These are phyloP conservation scores for Coemansia pectinata DNA, from an alignment of 192 early-diverging fungal species.

Conservation along the genomic window DNA sequence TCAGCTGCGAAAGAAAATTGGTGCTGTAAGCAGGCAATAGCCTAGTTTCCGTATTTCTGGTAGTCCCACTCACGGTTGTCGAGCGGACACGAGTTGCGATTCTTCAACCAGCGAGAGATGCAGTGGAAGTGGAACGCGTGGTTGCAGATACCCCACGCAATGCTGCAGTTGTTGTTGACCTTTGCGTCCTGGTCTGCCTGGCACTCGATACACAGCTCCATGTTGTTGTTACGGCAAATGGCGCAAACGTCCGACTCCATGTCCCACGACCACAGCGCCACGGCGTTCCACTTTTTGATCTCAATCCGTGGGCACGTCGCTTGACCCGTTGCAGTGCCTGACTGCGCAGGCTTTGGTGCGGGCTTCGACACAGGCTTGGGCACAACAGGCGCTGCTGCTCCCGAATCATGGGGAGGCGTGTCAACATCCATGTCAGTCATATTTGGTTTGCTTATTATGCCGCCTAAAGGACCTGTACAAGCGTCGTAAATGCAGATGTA, in stretches of 20 bases:
- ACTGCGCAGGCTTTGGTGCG: neutral
- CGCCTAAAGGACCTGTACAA: neutral
- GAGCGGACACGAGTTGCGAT: conserved; percentile 92
- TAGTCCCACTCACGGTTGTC: conserved; percentile 99
- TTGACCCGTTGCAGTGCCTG: conserved; percentile 4
- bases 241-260: conserved; percentile 98
- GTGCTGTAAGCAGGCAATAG: neutral
- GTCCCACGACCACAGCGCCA: conserved; percentile 99
- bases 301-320: conserved; percentile 78
- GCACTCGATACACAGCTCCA: conserved; percentile 99
- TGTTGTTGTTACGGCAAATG: conserved; percentile 99
- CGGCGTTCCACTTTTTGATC: conserved; percentile 99
- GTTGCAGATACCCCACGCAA: conserved; percentile 97
- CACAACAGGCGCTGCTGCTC: neutral
- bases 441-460: neutral
- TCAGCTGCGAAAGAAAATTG: neutral
- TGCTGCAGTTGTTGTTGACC: conserved; percentile 89
- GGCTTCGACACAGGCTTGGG: neutral
- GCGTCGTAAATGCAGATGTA: neutral
- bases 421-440: conserved; percentile 37
- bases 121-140: conserved; percentile 99
- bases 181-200: conserved; percentile 96
- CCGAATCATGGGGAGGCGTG: conserved; percentile 5
- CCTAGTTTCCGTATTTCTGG: conserved; percentile 76
- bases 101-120: conserved; percentile 97